Evolutionary conservation across 106 monocot genomes (phyloP).

Genomic region (Dioscorea dumetorum): DNA sequence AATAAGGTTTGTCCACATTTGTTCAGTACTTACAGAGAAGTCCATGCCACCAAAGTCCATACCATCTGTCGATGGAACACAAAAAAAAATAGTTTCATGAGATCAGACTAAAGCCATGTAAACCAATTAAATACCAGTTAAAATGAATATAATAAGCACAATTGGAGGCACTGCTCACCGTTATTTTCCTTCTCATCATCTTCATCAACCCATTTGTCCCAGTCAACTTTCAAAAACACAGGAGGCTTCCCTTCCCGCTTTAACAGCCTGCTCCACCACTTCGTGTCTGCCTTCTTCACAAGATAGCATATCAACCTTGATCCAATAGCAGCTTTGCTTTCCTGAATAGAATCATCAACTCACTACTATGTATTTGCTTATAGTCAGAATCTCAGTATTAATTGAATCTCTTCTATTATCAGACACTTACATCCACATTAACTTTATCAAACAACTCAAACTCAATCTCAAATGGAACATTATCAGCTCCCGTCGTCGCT

Average conservation of each 20-base stretch:
- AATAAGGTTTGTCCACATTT: too few relatives aligned
- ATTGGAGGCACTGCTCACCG: conserved; percentile 8
- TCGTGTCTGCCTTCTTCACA: conserved; percentile 61
- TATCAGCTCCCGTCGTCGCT: conserved; percentile 33
- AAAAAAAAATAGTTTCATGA: not conserved
- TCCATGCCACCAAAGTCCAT: conserved; percentile 64
- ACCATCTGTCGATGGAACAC: conserved; percentile 15
- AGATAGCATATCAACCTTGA: conserved; percentile 46
- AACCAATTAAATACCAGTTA: not conserved
- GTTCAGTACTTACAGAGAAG: conserved; percentile 50
- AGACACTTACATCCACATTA: conserved; percentile 40
- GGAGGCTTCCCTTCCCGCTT: conserved; percentile 75
- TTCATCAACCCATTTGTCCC: conserved; percentile 96
- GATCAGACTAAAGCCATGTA: not conserved
- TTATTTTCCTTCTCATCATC: conserved; percentile 51
- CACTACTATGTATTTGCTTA: not conserved
- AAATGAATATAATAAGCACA: not conserved
- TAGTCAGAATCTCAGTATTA: not conserved
- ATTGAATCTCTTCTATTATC: not conserved
- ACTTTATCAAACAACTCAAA: conserved; percentile 51
- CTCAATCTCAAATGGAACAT: conserved; percentile 34
- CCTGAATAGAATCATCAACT: conserved; percentile 17
- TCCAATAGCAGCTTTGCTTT: conserved; percentile 49
- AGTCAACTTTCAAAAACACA: conserved; percentile 74
- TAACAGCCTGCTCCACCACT: conserved; percentile 79